A percentile compares a stretch with the other conserved stretches of the same genome.
Evolutionary conservation across 495 filamentous ascomycete genomes (phyloP).

Genomic region (Podospora didyma): DNA sequence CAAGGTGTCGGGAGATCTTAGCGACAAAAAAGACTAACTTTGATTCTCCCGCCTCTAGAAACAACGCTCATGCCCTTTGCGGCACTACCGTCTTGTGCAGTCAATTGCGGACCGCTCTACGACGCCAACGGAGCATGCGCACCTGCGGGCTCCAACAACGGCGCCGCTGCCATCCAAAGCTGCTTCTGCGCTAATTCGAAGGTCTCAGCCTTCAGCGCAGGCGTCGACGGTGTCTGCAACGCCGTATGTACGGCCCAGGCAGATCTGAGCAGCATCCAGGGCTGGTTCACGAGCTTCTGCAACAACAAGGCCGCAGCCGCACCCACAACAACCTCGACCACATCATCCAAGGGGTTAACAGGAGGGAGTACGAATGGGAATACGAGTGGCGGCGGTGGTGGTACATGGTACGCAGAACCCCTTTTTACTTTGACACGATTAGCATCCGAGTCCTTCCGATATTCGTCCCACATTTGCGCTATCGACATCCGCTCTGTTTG

Average conservation of each 20-base stretch:
- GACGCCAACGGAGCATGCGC: conserved; percentile 54
- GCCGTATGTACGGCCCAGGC: conserved; percentile 25
- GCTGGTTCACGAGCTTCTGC: conserved; percentile 49
- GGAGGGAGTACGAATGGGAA: background rate
- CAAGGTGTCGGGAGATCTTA: too few relatives aligned
- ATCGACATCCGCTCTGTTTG: too few relatives aligned
- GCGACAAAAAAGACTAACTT: too few relatives aligned
- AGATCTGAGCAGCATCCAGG: conserved; percentile 39
- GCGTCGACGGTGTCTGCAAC: conserved; percentile 39
- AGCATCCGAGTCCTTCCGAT: too few relatives aligned
- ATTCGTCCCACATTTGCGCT: background rate
- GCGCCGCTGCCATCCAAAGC: conserved; percentile 25
- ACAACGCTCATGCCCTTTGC: conserved; percentile 45
- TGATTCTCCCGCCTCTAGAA: background rate
- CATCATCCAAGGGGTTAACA: conserved; percentile 18
- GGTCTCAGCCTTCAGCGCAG: conserved; percentile 38
- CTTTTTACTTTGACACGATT: background rate
- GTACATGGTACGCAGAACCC: conserved; percentile 22
- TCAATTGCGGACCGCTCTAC: conserved; percentile 44
- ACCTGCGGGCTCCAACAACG: conserved; percentile 25
- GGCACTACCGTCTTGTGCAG: conserved; percentile 43
- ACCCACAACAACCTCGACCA: conserved; percentile 19
- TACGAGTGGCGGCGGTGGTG: conserved; percentile 12
- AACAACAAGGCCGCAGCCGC: conserved; percentile 11
- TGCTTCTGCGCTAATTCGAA: conserved; percentile 47